A percentile compares a stretch with the other conserved stretches of the same genome.
Evolutionary conservation across 768 basidiomycete species (phyloP).

Genomic region (Boletus barrowsii): DNA sequence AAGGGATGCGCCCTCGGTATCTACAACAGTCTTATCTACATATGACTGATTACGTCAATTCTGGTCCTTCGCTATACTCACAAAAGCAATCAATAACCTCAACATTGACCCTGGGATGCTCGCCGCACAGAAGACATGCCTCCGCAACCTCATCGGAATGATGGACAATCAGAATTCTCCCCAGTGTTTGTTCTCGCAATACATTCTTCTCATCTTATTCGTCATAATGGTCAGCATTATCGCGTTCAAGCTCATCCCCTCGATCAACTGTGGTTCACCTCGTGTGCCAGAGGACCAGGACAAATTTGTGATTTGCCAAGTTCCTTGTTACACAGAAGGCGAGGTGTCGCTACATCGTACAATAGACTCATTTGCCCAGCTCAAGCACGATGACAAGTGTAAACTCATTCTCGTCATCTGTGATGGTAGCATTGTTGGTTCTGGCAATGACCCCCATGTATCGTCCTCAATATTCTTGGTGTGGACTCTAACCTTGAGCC

Average conservation of each 20-base stretch:
- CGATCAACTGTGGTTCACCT: conserved; percentile 76
- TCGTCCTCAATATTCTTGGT: conserved; percentile 96
- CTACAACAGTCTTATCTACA: no score
- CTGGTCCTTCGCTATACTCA: no score
- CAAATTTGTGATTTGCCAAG: conserved; percentile 96
- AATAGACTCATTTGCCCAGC: conserved; percentile 89
- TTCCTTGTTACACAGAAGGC: conserved; percentile 98
- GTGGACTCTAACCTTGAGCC: conserved; percentile 91
- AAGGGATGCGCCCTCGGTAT: no score
- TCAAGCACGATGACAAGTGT: conserved; percentile 92
- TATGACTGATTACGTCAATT: no score
- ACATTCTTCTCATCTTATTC: conserved; percentile 86
- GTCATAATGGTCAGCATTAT: conserved; percentile 92
- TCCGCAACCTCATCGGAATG: conserved; percentile 89
- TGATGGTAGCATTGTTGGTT: conserved; percentile 94
- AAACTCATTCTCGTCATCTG: conserved; percentile 49
- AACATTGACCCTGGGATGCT: conserved; percentile 60
- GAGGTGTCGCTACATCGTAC: conserved; percentile 79
- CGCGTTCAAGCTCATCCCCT: conserved; percentile 91
- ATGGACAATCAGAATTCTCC: conserved; percentile 90
- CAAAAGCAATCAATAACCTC: conserved; percentile 64
- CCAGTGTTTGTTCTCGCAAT: conserved; percentile 87
- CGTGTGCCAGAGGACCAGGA: conserved; percentile 92
- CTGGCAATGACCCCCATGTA: conserved; percentile 72
- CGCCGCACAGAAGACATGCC: conserved; percentile 75